Evolutionary conservation across 257 asterid species (phyloP), one percentile per base, ranked within the genome.

Genomic region (Paulownia fortunei): DNA sequence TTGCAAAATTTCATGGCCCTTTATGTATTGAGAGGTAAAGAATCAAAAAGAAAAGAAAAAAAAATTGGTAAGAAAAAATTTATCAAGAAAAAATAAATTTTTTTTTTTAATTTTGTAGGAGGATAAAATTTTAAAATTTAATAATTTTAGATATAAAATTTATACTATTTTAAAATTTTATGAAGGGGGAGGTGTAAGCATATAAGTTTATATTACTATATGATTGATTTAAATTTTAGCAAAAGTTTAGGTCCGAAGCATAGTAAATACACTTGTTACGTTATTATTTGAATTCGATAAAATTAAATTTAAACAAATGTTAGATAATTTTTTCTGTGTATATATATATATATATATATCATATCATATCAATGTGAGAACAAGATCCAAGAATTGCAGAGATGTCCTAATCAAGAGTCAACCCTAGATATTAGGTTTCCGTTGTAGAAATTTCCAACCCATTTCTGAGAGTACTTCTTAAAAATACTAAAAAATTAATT

Each of bases 361-460:
- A n/a, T 2, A 30, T 69, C 54, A 16, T 4, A 21, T 42, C 18
- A 34, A 69, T 61, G 73, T 13, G 42, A 64, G 78, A 77, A 80
- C 89, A 80, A 78, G 93, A 89, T 86, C 89, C 93, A 75, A 86
- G 87, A 83, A 81, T 69, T 59, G 15, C 76, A 82, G 77, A 72
- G 72, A 85, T 86, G 88, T 84, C 79, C 37, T 64, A 69, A 78
- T 86, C 87, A 82, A 84, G 65, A 75, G 89, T 85, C 93, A 88
- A 78, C 85, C 89, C 91, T 84, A 76, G 76, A 77, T 73, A 75
- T 74, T 75, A 81, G 87, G 89, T 82, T 74, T 71, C 69, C 72
- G 69, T 76, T 81, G 76, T 73, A 60, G 77, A 87, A 83, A 74
- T 83, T 72, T 73, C 78, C 80, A 69, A 66, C 77, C 69, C 68